Base-by-base conservation (phyloP, 257 asterid genomes). In the Thymus quinquecostatus region DNA sequence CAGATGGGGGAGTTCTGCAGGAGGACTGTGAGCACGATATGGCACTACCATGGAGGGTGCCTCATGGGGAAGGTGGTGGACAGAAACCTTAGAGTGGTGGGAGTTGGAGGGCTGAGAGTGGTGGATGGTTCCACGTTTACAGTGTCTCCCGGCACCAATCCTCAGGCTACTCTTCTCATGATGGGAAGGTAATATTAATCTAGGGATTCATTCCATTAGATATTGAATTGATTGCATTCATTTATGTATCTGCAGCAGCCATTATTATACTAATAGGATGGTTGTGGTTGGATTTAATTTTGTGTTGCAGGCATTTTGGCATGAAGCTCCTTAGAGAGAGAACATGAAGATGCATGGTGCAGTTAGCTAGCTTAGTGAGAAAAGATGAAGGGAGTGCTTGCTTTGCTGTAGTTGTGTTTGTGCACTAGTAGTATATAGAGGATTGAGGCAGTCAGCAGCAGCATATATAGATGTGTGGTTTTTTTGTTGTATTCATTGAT, bases 41-140 rank as follows among this genome's bases (percentile, higher is more conserved):
- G 99, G 98, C 99, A 94, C 77, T 94, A 89, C 60, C 99, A 94
- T 43, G 99, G 98, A 0, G 98, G 99, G 3, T 91, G 98, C 80
- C 81, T 92, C 2, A 86, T 80, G 34, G 95, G 97, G 47, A 91
- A 71, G 71, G 99, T 95, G 12, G 96, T 89, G 3, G 96, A 92
- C 78, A 63, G 72, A 21, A 70, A 68, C 32, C 83, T 87, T 38
- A 85, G 81, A 70, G 89, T 94, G 40, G 45, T 82, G 3, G 97
- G 98, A 2, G 66, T 89, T 14, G 79, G 82, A 61, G 81, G 79
- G 6, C 85, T 93, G 10, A 82, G 98, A 71, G 87, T 89, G 13
- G 89, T 93, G 5, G 98, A 93, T 78, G 96, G 97, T 43, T 91
- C 98, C 0, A 76, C 79, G 0, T 82, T 93, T 57, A 70, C 82